Evolutionary conservation across 75 land plant species (phyloP).

Genomic region (Adiantum capillusveneris): DNA sequence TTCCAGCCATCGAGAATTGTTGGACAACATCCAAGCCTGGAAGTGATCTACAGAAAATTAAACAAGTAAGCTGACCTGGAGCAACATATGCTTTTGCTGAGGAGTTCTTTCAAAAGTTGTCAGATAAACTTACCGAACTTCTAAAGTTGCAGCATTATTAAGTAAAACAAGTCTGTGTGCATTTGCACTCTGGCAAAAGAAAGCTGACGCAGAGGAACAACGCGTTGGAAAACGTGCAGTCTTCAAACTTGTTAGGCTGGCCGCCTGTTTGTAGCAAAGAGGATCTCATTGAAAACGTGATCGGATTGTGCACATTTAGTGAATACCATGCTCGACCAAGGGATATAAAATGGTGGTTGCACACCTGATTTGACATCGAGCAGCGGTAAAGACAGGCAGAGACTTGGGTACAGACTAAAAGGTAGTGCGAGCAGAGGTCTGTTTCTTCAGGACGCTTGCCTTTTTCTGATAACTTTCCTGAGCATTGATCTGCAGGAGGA

Average conservation of each 20-base stretch:
- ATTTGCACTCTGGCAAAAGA: constrained; percentile 7
- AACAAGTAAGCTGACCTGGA: no score
- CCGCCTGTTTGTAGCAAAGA: no score
- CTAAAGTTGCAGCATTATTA: constrained; percentile 12
- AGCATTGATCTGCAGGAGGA: no score
- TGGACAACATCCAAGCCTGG: constrained; percentile 25
- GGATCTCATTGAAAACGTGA: no score
- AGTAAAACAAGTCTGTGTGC: constrained; percentile 13
- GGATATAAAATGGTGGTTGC: not conserved
- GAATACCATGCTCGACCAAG: no score
- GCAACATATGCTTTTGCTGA: no score
- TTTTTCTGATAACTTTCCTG: no score
- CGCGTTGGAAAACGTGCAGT: constrained; percentile 10
- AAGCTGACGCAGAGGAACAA: constrained; percentile 17
- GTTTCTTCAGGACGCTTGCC: not conserved
- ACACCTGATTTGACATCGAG: not conserved
- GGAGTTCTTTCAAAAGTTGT: no score
- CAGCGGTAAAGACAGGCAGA: not conserved
- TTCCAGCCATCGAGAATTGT: constrained; percentile 15
- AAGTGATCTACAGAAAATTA: constrained; percentile 21
- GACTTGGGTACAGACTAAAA: not conserved
- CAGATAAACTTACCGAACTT: constrained; percentile 19
- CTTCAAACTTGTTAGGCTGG: not conserved
- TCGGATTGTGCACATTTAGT: no score
- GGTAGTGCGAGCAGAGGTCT: not conserved